Percentiles rank a stretch among this genome's conserved stretches.
Evolutionary conservation across 2,329 filamentous ascomycete species (phyloP).

Genomic region (Neofusicoccum umdonicola): DNA sequence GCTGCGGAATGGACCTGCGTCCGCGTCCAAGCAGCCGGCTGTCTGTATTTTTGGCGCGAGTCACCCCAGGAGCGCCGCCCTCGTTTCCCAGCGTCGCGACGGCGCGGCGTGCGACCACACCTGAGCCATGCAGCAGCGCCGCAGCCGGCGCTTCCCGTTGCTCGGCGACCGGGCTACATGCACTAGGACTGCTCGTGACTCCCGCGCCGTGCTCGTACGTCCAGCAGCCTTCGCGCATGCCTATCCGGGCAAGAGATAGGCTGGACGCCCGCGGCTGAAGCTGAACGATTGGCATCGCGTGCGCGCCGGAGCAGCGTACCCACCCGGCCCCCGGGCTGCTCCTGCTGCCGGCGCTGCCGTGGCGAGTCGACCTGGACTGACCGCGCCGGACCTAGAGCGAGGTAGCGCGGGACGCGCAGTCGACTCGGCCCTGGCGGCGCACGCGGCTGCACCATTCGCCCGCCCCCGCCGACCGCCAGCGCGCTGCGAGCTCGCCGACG

Average conservation of each 20-base stretch:
- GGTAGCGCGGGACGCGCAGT: background rate
- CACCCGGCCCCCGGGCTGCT: background rate
- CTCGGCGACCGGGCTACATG: background rate
- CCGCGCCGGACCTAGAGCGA: background rate
- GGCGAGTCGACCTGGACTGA: background rate
- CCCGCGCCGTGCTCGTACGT: background rate
- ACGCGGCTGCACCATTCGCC: background rate
- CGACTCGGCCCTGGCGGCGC: background rate
- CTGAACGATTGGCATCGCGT: constrained; percentile 8
- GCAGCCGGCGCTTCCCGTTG: constrained; percentile 5
- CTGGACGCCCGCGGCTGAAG: background rate
- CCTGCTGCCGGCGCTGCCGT: background rate
- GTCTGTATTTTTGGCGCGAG: background rate
- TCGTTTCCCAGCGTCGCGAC: background rate
- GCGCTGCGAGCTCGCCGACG: background rate
- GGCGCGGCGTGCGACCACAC: background rate
- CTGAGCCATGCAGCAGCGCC: background rate
- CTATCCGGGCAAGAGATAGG: background rate
- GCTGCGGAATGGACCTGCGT: constrained; percentile 6
- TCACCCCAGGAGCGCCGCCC: background rate
- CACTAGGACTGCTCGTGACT: background rate
- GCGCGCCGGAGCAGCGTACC: background rate
- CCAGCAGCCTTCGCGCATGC: background rate
- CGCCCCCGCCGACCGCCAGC: background rate
- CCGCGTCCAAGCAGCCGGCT: background rate